Base-by-base conservation (phyloP, 2,329 filamentous ascomycete genomes). In the Blumeriella jaapii region DNA sequence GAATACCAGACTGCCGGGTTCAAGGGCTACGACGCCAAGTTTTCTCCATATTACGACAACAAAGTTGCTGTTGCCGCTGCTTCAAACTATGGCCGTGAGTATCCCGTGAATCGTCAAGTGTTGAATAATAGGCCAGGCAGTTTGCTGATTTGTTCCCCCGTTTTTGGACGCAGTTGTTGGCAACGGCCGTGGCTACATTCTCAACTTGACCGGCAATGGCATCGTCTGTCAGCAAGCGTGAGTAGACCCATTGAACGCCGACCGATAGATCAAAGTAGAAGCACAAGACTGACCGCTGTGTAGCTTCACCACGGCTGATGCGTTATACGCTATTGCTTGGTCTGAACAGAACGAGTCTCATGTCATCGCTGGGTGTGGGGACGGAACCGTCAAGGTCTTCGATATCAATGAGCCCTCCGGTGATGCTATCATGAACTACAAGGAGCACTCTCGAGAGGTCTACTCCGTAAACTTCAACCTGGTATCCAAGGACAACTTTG, bases 291-390 rank as follows among this genome's bases (percentile, higher is more conserved):
- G 27, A 29, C 9, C 19, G 9, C 12, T 18, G n/a, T n/a, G 15
- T 22, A 38, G 82, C 55, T 98, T 89, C 63, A 89, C 95, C 55
- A 98, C 91, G 8, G 93, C 96, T 64, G 91, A 98, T 59, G 83
- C 87, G 28, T 79, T 96, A 46, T 98, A 93, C 61, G 91, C 98
- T 61, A 68, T 91, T 34, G 74, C 87, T 16, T 96, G 91, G 86
- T 94, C 86, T 12, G 91, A 98, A 64, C 74, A 85, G 48, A 87
- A 98, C 64, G 89, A 95, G 63, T 93, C 91, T 60, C 91, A 98
- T 63, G 66, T 95, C 33, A 71, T 93, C 13, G 79, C 81, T 1
- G 87, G 86, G 0, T 87, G 83, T 48, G 91, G 91, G 45, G 91
- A 98, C 62, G 91, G 91, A 36, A 89, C 83, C 36, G 71, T 98